phyloP scores from a whole-genome alignment of 2,329 filamentous ascomycete genomes.

The Trichoderma sp. region DNA sequence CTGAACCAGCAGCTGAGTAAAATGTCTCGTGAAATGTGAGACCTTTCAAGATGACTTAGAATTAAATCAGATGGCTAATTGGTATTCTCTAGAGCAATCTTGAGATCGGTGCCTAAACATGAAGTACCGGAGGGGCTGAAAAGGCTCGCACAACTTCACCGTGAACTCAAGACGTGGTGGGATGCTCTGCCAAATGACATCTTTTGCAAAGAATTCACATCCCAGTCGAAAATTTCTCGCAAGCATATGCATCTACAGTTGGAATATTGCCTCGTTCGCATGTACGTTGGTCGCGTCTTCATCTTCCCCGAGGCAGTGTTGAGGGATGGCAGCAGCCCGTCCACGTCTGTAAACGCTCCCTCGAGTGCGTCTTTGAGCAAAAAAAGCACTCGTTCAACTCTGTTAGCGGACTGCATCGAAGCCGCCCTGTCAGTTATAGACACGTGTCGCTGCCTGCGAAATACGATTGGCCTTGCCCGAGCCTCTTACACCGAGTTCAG shows the following conservation, averaged over 20 bases:
- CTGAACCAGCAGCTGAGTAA: conserved; percentile 37
- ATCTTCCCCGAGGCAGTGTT: conserved; percentile 40
- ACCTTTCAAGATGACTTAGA: background rate
- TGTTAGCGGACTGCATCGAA: conserved; percentile 53
- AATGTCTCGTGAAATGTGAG: conserved; percentile 42
- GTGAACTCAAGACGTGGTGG: conserved; percentile 38
- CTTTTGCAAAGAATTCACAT: conserved; percentile 39
- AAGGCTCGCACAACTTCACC: conserved; percentile 5
- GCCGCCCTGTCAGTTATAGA: conserved; percentile 51
- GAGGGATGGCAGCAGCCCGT: conserved; percentile 33
- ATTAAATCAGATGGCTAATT: background rate
- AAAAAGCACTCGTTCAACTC: conserved; percentile 35
- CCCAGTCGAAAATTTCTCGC: conserved; percentile 42
- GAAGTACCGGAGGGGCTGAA: conserved; percentile 12
- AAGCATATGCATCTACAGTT: conserved; percentile 51
- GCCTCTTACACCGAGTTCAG: conserved; percentile 57
- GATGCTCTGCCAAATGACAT: conserved; percentile 35
- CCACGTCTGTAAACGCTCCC: conserved; percentile 29
- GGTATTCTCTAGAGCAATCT: background rate
- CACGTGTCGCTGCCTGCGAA: conserved; percentile 48
- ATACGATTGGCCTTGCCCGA: conserved; percentile 52
- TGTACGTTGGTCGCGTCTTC: conserved; percentile 55
- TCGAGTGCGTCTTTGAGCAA: conserved; percentile 30
- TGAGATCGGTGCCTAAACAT: conserved; percentile 4
- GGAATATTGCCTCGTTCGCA: conserved; percentile 52